Evolutionary conservation across 257 asterid species (phyloP), one percentile per base, ranked within the genome.

Genomic region (Lantana camara): DNA sequence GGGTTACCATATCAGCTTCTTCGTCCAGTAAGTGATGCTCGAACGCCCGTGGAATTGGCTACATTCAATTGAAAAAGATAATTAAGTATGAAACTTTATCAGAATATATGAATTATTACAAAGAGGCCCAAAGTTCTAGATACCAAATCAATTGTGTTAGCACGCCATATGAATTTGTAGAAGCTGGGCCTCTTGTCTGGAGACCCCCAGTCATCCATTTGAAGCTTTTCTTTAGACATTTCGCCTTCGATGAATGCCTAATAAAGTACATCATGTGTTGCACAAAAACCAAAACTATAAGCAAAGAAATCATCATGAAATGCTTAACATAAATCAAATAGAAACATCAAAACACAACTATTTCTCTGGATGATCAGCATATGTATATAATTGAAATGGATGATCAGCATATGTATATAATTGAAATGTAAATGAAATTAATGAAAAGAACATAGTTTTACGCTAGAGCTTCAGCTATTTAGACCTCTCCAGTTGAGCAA

Each of bases 161-260:
- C 1, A 0, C 15, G 22, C 64, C 24, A 53, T 4, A 68, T 52
- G 37, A 69, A 45, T 64, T 62, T 67, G 77, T 4, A 56, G 83
- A 77, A 81, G 71, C 30, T 44, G 4, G 73, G 73, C 71, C 77
- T 77, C 32, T 4, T 22, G 64, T 73, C 74, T 24, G 70, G 60
- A 15, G 14, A 50, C 24, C 60, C 69, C 11, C 9, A 17, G 11
- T 13, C 47, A n/a, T 2, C 11, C 60, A 38, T 46, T 35, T 51
- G 45, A 29, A 13, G 17, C 22, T 63, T 63, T 4, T 6, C 15
- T 15, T 53, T 34, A 8, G 30, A 47, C 70, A 67, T 61, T 45
- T 14, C 49, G 56, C 41, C 51, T 35, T 59, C 22, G 7, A 2
- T 32, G 50, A 34, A 4, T 5, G 34, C 46, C 20, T 20, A 22